phyloP scores from a whole-genome alignment of 192 early-diverging fungal genomes.

The Bifiguratus adelaidae region DNA sequence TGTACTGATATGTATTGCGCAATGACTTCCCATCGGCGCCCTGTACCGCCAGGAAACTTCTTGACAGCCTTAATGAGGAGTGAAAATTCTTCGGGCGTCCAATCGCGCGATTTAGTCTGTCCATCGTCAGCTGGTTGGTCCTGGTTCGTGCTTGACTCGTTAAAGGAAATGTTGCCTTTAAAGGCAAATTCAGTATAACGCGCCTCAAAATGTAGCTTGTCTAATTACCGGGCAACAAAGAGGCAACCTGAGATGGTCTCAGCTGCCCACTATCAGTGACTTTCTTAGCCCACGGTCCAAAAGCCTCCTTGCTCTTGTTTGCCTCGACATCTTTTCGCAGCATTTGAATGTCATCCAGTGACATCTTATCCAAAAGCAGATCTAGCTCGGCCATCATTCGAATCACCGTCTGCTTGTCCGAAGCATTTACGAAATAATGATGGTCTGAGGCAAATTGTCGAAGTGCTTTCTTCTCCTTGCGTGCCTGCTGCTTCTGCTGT shows the following conservation, averaged over 20 bases:
- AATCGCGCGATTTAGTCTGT: slow-evolving; percentile 21
- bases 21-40: slow-evolving; percentile 67
- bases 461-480: slow-evolving; percentile 68
- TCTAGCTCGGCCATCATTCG: slow-evolving; percentile 40
- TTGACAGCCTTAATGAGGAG: slow-evolving; percentile 73
- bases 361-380: slow-evolving; percentile 37
- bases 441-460: slow-evolving; percentile 36
- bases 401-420: slow-evolving; percentile 3
- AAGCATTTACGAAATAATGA: not conserved
- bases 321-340: not conserved
- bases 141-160: too few species aligned
- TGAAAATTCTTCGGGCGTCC: slow-evolving; percentile 62
- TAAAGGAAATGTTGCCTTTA: too few species aligned
- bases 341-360: slow-evolving; percentile 20
- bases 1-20: slow-evolving; percentile 69
- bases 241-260: slow-evolving; percentile 2
- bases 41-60: slow-evolving; percentile 69
- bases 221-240: too few species aligned
- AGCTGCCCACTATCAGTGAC: slow-evolving; percentile 6
- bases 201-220: too few species aligned
- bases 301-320: not conserved
- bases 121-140: too few species aligned
- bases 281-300: too few species aligned
- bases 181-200: too few species aligned
- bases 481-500: slow-evolving; percentile 26